These are phyloP conservation scores for Erodium texanum DNA, from an alignment of 441 rosid genomes.

Conservation along the genomic window DNA sequence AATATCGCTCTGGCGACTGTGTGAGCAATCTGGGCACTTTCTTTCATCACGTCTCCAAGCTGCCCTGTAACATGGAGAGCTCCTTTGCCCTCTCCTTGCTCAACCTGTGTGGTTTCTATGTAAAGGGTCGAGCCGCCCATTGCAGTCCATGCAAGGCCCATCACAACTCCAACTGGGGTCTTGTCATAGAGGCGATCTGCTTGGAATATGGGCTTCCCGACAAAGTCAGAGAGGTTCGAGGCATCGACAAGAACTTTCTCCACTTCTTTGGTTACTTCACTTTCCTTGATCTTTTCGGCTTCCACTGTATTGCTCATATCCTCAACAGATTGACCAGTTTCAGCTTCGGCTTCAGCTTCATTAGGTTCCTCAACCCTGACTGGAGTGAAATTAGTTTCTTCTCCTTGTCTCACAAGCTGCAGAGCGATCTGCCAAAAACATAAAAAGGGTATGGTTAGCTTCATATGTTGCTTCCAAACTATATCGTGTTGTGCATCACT, in stretches of 20 bases:
- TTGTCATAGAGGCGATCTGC: conserved; percentile 68
- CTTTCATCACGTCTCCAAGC: conserved; percentile 96
- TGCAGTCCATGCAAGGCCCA: conserved; percentile 98
- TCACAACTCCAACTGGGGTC: conserved; percentile 86
- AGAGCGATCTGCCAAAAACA: conserved; percentile 63
- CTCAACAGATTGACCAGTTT: conserved; percentile 26
- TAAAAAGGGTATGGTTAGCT: conserved; percentile 1
- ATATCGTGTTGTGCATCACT: neutral
- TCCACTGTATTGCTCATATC: conserved; percentile 19
- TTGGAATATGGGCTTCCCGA: conserved; percentile 91
- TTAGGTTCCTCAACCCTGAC: conserved; percentile 22
- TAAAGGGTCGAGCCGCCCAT: conserved; percentile 96
- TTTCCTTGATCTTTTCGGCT: conserved; percentile 29
- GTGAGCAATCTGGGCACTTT: conserved; percentile 89
- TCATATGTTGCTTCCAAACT: neutral
- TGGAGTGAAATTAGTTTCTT: conserved; percentile 36
- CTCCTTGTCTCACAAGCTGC: conserved; percentile 72
- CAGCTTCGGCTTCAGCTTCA: conserved; percentile 28
- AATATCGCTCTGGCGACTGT: conserved; percentile 63
- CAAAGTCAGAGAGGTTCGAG: conserved; percentile 60
- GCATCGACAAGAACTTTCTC: conserved; percentile 62
- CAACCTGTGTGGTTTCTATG: conserved; percentile 68
- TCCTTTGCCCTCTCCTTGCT: conserved; percentile 78
- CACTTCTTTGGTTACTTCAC: conserved; percentile 26
- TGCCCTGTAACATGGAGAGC: conserved; percentile 69